These are phyloP conservation scores for Cryptococcus maquisensis DNA, from an alignment of 1,284 basidiomycete species.

Conservation along the genomic window DNA sequence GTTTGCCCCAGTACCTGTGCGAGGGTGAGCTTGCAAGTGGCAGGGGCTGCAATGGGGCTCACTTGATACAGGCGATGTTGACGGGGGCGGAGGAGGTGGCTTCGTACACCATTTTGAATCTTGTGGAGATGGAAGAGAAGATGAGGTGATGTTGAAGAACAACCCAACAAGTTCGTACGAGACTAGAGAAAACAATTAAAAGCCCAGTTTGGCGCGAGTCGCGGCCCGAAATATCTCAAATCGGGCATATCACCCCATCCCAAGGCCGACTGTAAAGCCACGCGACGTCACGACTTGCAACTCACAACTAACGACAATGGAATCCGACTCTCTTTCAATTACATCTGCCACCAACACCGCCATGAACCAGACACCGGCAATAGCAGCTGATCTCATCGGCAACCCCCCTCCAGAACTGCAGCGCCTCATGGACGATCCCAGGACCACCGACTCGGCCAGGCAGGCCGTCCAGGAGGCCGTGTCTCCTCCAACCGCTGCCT, in stretches of 20 bases:
- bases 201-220: no score
- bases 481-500: not conserved
- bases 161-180: no score
- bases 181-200: no score
- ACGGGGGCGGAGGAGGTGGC: conserved; percentile 90
- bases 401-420: conserved; percentile 37
- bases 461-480: conserved; percentile 28
- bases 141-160: no score
- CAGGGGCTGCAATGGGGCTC: conserved; percentile 26
- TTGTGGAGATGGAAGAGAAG: not conserved
- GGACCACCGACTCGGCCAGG: conserved; percentile 33
- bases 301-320: no score
- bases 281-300: no score
- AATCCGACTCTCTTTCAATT: no score
- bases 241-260: no score
- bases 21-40: not conserved
- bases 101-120: conserved; percentile 58
- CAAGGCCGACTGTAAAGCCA: no score
- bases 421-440: conserved; percentile 29
- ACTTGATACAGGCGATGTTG: conserved; percentile 97
- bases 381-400: conserved; percentile 29
- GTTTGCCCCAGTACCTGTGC: conserved; percentile 93
- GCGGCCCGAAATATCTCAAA: no score
- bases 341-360: not conserved
- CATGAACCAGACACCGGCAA: conserved; percentile 43